Evolutionary conservation across 1,284 basidiomycete genomes (phyloP).

Genomic region (Exsudoporus floridanus): DNA sequence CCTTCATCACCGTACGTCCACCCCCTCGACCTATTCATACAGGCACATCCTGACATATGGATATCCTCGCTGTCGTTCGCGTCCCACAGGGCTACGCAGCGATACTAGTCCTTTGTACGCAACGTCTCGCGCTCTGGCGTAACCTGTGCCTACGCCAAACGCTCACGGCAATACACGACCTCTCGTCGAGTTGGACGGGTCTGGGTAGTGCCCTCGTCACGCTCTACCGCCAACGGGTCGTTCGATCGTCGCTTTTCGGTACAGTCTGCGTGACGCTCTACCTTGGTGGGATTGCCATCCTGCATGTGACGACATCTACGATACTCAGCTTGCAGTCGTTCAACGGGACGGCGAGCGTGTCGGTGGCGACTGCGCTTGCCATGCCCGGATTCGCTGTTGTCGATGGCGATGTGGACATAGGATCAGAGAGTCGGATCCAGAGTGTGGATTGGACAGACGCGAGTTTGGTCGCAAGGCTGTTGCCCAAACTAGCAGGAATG

Average conservation of each 20-base stretch:
- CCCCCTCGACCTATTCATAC: neutral
- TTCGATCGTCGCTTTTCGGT: too few species aligned
- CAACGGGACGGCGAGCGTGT: neutral
- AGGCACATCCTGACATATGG: neutral
- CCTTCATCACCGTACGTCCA: neutral
- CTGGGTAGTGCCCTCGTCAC: too few species aligned
- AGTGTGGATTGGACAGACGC: neutral
- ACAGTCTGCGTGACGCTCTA: neutral
- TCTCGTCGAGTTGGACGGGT: too few species aligned
- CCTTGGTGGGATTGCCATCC: neutral
- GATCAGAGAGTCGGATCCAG: neutral
- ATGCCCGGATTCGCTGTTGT: neutral
- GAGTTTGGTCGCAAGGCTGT: too few species aligned
- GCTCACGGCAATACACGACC: neutral
- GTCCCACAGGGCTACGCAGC: neutral
- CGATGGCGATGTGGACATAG: neutral
- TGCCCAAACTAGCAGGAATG: neutral
- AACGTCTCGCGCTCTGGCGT: neutral
- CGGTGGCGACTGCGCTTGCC: neutral
- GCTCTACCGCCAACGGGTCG: too few species aligned
- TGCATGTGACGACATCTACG: neutral
- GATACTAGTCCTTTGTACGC: neutral
- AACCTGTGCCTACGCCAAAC: neutral
- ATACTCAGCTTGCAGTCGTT: too few species aligned
- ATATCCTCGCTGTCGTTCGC: neutral